Percentiles rank a stretch among this genome's conserved stretches.
Conservation (phyloP, 2,329 filamentous ascomycete species). For the Penicillium nordicum region DNA sequence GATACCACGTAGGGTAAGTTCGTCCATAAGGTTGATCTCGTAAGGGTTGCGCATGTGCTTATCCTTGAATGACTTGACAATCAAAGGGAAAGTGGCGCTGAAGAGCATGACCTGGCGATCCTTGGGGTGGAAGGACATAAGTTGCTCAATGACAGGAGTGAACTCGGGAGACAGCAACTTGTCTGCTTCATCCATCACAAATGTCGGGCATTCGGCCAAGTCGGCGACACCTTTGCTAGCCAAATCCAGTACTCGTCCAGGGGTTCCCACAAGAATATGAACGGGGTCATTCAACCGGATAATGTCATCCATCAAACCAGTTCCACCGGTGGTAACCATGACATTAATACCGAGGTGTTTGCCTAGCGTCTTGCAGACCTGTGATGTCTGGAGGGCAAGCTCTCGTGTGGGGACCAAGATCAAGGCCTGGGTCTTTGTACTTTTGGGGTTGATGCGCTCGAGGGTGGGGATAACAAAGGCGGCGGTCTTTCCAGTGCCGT, state of each 20-base stretch:
- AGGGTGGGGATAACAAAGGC: constrained; percentile 96
- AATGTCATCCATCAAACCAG: constrained; percentile 92
- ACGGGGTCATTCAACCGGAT: constrained; percentile 90
- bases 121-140: constrained; percentile 91
- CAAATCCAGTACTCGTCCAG: constrained; percentile 91
- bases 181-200: constrained; percentile 99
- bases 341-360: constrained; percentile 97
- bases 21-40: constrained; percentile 99
- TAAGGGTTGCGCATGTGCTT: constrained; percentile 96
- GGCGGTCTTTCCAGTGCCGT: constrained; percentile 96
- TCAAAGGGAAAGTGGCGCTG: constrained; percentile 93
- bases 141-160: constrained; percentile 93
- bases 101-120: constrained; percentile 99
- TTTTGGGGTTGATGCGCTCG: constrained; percentile 94
- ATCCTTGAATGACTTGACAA: constrained; percentile 96
- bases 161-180: constrained; percentile 96
- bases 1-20: constrained; percentile 94
- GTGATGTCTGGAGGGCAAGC: constrained; percentile 94
- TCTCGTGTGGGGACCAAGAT: constrained; percentile 96
- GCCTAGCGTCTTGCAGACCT: constrained; percentile 97
- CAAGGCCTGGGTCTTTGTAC: constrained; percentile 91
- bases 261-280: constrained; percentile 96
- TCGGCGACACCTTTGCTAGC: constrained; percentile 96
- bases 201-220: constrained; percentile 91
- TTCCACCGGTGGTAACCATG: constrained; percentile 98